Base-by-base conservation (phyloP, 2,329 filamentous ascomycete genomes). In the Penicillium sp. region DNA sequence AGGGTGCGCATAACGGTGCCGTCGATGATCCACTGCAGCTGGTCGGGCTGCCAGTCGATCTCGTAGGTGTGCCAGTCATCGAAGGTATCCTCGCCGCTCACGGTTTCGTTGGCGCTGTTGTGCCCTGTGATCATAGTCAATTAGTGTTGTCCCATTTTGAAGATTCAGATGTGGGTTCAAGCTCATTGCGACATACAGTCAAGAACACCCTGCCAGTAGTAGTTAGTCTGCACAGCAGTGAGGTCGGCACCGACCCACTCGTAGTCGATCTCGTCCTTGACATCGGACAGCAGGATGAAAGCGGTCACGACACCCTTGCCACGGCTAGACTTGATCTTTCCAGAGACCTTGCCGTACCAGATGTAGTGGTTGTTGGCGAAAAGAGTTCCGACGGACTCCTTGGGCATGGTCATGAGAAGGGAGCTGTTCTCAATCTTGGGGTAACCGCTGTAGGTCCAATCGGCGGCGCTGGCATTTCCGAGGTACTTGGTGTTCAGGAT, bases 251-350 rank as follows among this genome's bases (percentile, higher is more conserved):
- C 95, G 54, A 99, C 84, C 74, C 90, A 98, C 75, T 99, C 95
- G 73, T 91, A 98, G 79, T 99, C 95, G 69, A 99, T 96, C 77
- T 99, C 95, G 71, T 99, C 95, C 82, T 97, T 96, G 70, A 96
- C 90, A 70, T 98, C 93, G 35, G 90, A 93, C 76, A 97, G 86
- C 71, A 98, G 81, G 74, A 99, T 99, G 73, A 99, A 99, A 29
- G 92, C 93, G 2, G 92, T 96, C n/a, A 99, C 90, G 22, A 99
- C 95, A 82, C 95, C 95, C 46, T 82, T 79, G 56, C 92, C 93
- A 69, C 90, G 87, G 63, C 88, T 89, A 0, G 92, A 93, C 82
- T 91, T 95, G 75, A 98, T 81, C 55, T 81, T 90, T 54, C 91
- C 91, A 74, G 89, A 90, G 68, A 96, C 88, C 76, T 90, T 96